Base-by-base conservation (phyloP, 2,329 filamentous ascomycete species). In the Scorias spongiosa region DNA sequence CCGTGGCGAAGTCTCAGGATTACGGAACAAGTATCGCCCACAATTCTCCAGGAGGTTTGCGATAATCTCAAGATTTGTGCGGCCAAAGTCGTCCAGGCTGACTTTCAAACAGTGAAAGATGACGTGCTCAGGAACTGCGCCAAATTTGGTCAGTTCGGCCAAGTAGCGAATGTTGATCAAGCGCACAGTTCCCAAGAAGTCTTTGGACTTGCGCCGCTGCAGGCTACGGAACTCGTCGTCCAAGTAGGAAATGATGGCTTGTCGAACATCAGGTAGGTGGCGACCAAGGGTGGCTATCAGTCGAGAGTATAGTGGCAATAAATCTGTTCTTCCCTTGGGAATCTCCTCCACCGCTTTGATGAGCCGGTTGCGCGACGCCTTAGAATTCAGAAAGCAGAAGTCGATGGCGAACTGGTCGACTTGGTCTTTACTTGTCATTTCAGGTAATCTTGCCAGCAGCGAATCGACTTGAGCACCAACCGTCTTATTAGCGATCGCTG, bases 31-130 rank as follows among this genome's bases (percentile, higher is more conserved):
- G 63, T 95, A 98, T 14, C 91, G 79, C 38, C 91, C 91, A 57
- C 93, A 98, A 51, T 96, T 96, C 62, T 98, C 91, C 17, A 98
- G 72, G 26, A 98, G 71, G 57, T 93, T 93, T 57, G 88, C 93
- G 50, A 98, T 89, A 54, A 98, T 95, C 62, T 98, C 93, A 50
- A 98, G 95, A 57, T 98, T 98, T 84, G 95, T 95, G 48, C 89
- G 78, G 2, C 91, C 95, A 58, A 98, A 98, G 57, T 98, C 91
- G 56, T 98, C 91, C 26, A 98, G 68, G 53, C 89, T 93, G 61
- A 98, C 89, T 63, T 95, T 98, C 54, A 98, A 77, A 59, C 91
- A 98, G 59, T 98, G 91, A 59, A 98, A 98, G 43, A 98, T 93
- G 50, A 98, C 89, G 63, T 98, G 91, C 62, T 98, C 91, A 0